Conservation (phyloP, 2,329 filamentous ascomycete genomes). For the Pseudogymnoascus sp. region DNA sequence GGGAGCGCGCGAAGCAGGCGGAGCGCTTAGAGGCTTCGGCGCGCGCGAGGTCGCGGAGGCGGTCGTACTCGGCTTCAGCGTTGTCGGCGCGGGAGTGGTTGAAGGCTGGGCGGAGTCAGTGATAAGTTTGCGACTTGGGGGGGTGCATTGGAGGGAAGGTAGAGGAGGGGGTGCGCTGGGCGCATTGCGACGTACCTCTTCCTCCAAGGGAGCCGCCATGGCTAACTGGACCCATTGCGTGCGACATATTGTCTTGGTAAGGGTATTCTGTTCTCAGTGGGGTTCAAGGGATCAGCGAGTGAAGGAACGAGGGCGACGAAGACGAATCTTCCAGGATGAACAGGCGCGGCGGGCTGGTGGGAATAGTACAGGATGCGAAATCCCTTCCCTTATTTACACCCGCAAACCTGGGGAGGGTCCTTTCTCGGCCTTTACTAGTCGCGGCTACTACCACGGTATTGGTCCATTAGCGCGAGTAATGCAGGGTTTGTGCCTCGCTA, state of each 20-base stretch:
- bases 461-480: background rate
- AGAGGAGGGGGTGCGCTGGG: slow-evolving; percentile 10
- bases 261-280: background rate
- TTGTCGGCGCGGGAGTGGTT: slow-evolving; percentile 60
- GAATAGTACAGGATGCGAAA: background rate
- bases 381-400: background rate
- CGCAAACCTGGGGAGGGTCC: background rate
- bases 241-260: background rate
- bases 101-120: slow-evolving; percentile 50
- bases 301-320: background rate
- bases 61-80: slow-evolving; percentile 83
- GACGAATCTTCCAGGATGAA: background rate
- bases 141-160: slow-evolving; percentile 13
- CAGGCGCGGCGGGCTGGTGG: background rate
- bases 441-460: background rate
- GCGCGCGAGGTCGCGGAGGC: slow-evolving; percentile 74
- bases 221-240: background rate
- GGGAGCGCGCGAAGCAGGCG: slow-evolving; percentile 68
- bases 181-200: background rate
- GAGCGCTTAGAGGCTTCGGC: slow-evolving; percentile 72
- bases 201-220: background rate
- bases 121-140: background rate
- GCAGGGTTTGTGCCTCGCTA: background rate
- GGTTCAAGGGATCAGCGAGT: background rate
- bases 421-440: background rate